phyloP scores from a whole-genome alignment of 106 monocot genomes.

The Chionographis japonica region DNA sequence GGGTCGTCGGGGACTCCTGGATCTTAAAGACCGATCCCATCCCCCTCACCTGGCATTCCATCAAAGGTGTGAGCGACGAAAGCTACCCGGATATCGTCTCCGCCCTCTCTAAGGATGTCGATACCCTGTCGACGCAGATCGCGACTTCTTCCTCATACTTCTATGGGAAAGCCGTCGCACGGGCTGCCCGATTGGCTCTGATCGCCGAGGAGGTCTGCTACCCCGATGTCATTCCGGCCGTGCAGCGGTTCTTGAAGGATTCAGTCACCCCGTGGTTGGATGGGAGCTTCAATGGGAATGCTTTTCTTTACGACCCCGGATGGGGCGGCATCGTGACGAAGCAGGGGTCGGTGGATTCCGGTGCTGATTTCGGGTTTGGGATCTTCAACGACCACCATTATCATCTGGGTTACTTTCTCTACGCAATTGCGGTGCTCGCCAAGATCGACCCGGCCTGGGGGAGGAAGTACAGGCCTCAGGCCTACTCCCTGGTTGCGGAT shows the following conservation, averaged over 20 bases:
- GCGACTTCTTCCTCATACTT: constrained; percentile 79
- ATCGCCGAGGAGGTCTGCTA: constrained; percentile 72
- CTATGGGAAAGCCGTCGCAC: constrained; percentile 82
- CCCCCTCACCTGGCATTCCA: constrained; percentile 72
- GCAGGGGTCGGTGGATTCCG: constrained; percentile 61
- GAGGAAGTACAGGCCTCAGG: constrained; percentile 62
- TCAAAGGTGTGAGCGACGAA: constrained; percentile 46
- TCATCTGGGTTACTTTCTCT: constrained; percentile 86
- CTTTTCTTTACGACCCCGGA: constrained; percentile 70
- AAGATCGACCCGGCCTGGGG: constrained; percentile 83
- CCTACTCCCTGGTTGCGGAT: constrained; percentile 71
- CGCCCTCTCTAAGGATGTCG: constrained; percentile 55
- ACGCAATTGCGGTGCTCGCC: constrained; percentile 72
- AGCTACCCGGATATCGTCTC: constrained; percentile 45
- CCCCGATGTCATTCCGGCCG: constrained; percentile 52
- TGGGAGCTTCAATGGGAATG: constrained; percentile 75
- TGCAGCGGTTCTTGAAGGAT: constrained; percentile 40
- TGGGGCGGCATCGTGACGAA: constrained; percentile 89
- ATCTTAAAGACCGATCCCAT: constrained; percentile 56
- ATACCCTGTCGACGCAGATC: constrained; percentile 32
- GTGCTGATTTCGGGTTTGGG: constrained; percentile 90
- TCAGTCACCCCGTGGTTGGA: constrained; percentile 80
- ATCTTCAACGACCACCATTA: constrained; percentile 91
- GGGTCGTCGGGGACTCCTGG: constrained; percentile 81
- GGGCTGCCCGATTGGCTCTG: constrained; percentile 72